Evolutionary conservation across 352 stramenopile species (phyloP), one percentile per base, ranked within the genome.

Genomic region (Phytophthora fragariae): DNA sequence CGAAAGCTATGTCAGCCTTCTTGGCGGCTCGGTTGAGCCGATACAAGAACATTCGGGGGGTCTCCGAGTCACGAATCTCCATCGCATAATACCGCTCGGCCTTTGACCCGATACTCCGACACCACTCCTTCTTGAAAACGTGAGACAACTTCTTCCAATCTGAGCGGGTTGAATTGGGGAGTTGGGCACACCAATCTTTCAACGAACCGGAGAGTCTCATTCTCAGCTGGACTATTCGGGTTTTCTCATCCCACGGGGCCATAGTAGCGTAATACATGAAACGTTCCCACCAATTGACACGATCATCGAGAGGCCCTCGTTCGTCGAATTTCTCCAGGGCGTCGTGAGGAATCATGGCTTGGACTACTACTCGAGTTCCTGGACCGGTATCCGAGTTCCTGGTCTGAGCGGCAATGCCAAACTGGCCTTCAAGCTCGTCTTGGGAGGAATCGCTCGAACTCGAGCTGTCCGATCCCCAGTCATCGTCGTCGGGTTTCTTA

Each of bases 221-320:
- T 14, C 39, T 14, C 6, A 47, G 39, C 39, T n/a, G 39, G 4
- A n/a, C 39, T 0, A 47, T 7, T 6, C 37, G 35, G 12, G 57
- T 62, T n/a, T n/a, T n/a, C 15, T 62, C 21, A 15, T 62, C 57
- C 37, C 37, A 53, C 10, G 57, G 37, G 1, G 57, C 37, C 37
- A 62, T 62, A 1, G 37, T 62, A 6, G 37, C 57, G 3, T 54
- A 62, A 21, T 62, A 37, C 57, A 62, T 62, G 57, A 62, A 62
- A 1, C 57, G 39, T 15, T 62, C 37, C 37, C 57, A 62, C 57
- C 57, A 53, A 12, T 54, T 53, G 6, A 50, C 57, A 9, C 57
- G 57, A 4, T 62, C 56, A 1, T 62, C 56, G 1, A 62, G 31
- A 0, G 35, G 8, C 0, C n/a, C 35, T 3, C 21, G 24, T 2